A percentile compares a stretch with the other conserved stretches of the same genome.
phyloP scores from a whole-genome alignment of 768 basidiomycete species.

The Termitomyces sp. region DNA sequence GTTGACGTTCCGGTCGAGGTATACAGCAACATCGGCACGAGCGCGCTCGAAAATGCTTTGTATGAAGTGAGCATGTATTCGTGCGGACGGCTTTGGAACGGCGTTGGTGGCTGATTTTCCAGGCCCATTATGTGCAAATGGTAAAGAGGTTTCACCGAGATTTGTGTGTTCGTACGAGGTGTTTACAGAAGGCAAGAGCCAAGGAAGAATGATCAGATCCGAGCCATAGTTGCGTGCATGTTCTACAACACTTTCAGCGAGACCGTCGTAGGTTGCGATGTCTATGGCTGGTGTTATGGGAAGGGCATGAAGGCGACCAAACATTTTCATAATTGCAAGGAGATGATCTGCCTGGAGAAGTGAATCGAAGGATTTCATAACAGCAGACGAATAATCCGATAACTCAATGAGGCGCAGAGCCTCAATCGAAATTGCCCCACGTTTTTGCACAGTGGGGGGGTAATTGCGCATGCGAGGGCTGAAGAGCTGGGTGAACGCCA shows the following conservation, averaged over 20 bases:
- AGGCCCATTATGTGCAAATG: background rate
- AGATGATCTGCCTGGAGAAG: slow-evolving; percentile 68
- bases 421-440: slow-evolving; percentile 41
- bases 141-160: background rate
- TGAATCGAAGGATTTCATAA: slow-evolving; percentile 69
- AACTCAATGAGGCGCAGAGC: slow-evolving; percentile 83
- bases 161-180: background rate
- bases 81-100: slow-evolving; percentile 36
- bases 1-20: slow-evolving; percentile 57
- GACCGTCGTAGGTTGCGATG: slow-evolving; percentile 75
- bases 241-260: slow-evolving; percentile 62
- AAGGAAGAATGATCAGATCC: slow-evolving; percentile 80
- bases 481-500: slow-evolving; percentile 84
- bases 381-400: slow-evolving; percentile 79
- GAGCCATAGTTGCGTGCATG: slow-evolving; percentile 53
- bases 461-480: slow-evolving; percentile 26
- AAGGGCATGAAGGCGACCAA: slow-evolving; percentile 65
- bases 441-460: slow-evolving; percentile 11
- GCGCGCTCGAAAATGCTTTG: slow-evolving; percentile 72
- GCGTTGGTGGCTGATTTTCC: background rate
- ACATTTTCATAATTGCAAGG: slow-evolving; percentile 69
- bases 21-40: slow-evolving; percentile 72
- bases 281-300: slow-evolving; percentile 58
- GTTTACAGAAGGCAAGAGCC: slow-evolving; percentile 43
- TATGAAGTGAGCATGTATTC: slow-evolving; percentile 75